Evolutionary conservation across 2,329 filamentous ascomycete species (phyloP).

Genomic region (Leptosphaerulina australis): DNA sequence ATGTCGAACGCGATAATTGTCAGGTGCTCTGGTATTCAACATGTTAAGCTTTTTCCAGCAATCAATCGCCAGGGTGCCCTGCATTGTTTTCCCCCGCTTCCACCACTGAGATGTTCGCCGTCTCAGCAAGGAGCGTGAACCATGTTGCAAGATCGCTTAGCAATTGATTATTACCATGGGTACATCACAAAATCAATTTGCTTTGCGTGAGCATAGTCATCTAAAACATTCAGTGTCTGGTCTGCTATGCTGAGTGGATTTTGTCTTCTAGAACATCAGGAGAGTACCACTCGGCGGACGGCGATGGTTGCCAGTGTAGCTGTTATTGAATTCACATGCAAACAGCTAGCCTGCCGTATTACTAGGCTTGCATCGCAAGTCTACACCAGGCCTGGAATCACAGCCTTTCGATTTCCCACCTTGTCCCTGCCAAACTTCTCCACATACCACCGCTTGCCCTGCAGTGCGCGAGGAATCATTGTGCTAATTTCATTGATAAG

Average conservation of each 20-base stretch:
- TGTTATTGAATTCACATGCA: constrained; percentile 1
- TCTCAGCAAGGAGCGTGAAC: constrained; percentile 2
- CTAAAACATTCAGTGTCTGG: constrained; percentile 4
- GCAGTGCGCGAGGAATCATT: constrained; percentile 86
- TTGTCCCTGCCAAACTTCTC: constrained; percentile 85
- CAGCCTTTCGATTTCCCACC: constrained; percentile 74
- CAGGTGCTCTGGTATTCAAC: constrained; percentile 7
- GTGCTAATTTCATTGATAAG: constrained; percentile 84
- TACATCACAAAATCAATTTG: neutral
- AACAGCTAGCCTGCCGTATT: constrained; percentile 9
- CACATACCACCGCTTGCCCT: constrained; percentile 84
- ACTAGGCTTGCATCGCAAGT: constrained; percentile 1
- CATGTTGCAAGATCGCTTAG: constrained; percentile 2
- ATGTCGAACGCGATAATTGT: neutral
- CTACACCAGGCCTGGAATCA: constrained; percentile 66
- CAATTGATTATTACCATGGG: neutral
- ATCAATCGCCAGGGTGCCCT: constrained; percentile 11
- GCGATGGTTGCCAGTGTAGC: constrained; percentile 2
- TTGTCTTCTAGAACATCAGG: neutral
- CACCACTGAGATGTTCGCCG: neutral
- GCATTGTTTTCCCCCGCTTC: constrained; percentile 8
- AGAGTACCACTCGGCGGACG: neutral
- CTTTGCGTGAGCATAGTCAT: neutral
- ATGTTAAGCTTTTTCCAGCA: constrained; percentile 9
- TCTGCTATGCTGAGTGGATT: constrained; percentile 2